These are phyloP conservation scores for Tulasnella sp. DNA, from an alignment of 768 basidiomycete species.

Conservation along the genomic window DNA sequence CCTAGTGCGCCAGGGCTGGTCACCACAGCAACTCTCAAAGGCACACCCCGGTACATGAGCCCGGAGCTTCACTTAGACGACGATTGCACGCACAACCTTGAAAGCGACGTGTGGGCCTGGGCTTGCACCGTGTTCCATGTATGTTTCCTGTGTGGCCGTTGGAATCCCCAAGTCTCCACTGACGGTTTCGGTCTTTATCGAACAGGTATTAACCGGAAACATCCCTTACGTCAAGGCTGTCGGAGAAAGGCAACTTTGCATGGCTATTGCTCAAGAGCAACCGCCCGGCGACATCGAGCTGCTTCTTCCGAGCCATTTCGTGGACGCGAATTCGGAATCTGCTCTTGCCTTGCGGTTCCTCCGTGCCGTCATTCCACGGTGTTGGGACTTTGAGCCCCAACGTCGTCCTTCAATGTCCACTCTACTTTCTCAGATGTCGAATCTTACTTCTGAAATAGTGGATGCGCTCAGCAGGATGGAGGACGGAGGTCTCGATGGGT, in stretches of 20 bases:
- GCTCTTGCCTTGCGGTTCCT: not conserved
- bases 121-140: not conserved
- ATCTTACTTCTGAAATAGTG: not conserved
- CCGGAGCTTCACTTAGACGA: not conserved
- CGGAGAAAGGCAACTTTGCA: not conserved
- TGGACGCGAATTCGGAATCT: not conserved
- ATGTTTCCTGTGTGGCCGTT: not conserved
- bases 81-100: not conserved
- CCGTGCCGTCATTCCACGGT: not conserved
- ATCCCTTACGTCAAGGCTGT: not conserved
- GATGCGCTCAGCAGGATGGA: not conserved
- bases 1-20: not conserved
- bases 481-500: not conserved
- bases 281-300: not conserved
- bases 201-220: not conserved
- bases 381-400: not conserved
- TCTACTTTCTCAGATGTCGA: not conserved
- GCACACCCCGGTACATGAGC: not conserved
- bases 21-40: not conserved
- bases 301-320: not conserved
- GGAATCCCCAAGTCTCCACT: not conserved
- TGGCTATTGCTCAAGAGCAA: not conserved
- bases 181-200: not conserved
- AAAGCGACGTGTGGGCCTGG: slow-evolving; percentile 17
- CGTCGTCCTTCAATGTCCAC: not conserved